Evolutionary conservation across 805 yeast species (phyloP), one percentile per base, ranked within the genome.

Genomic region (Wickerhamiella shivajii): DNA sequence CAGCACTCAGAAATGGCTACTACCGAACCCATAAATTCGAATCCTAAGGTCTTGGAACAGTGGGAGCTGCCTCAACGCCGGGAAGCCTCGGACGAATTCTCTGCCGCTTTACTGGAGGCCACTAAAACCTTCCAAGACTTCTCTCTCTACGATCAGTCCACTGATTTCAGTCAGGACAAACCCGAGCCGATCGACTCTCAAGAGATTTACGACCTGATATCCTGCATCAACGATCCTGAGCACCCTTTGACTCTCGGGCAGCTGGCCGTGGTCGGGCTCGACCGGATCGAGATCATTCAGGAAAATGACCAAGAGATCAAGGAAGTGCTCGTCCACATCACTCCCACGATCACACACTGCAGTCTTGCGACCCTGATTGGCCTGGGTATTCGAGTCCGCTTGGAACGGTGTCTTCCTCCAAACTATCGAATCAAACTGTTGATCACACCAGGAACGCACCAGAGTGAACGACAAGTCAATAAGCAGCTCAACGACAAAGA

Each of bases 321-420:
- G 0, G 80, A 76, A 41, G 81, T 90, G 1, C 48, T 71, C 15
- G 81, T 90, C 18, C 71, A 69, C 45, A 90, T 90, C 40, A 90
- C 99, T 0, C 99, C 99, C 1, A 90, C 99, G 0, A 87, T 90
- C 46, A 90, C 97, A 3, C 99, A 90, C 50, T 90, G 99, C 53
- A 83, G 95, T 1, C 63, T 90, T 40, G 98, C 98, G 1, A 90
- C 98, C 0, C 66, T 90, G 31, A 90, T 90, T 38, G 99, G 99
- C 0, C 64, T 90, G 24, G 97, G 98, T 0, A 81, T 90, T 34
- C 63, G 96, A 32, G 97, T 90, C 1, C 64, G 99, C 22, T 61
- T 90, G 27, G 95, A 87, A 42, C 62, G 99, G 47, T 71, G 92
- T 40, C 64, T 90, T 20, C 93, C 96, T 1, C 72, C 83, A 3